Base-by-base conservation (phyloP, 257 asterid genomes). In the Salvia splendens region DNA sequence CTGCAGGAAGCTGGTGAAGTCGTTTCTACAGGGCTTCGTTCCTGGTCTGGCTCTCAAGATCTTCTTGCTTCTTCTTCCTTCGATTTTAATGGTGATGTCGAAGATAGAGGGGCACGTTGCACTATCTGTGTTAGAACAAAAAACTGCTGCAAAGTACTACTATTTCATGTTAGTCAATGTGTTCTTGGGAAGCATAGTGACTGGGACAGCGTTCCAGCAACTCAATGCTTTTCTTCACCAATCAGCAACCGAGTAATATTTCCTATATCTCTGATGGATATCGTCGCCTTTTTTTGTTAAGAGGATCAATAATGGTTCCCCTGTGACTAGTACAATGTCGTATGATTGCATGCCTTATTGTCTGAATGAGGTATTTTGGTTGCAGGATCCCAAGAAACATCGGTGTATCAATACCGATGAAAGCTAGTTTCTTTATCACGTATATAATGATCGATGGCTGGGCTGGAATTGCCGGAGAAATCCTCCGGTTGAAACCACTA, bases 161-260 rank as follows among this genome's bases (percentile, higher is more conserved):
- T 84, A 84, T 70, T 94, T 94, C 81, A 94, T 94, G 96, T 68
- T 91, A 75, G 97, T 91, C 70, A 94, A 91, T 52, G 99, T 94
- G 42, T 94, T 94, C 88, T 79, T 94, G 76, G 99, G 97, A 51
- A 94, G 99, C 79, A 91, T 94, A 78, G 86, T 78, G n/a, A 67
- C 96, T 0, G 99, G 99, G 69, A 94, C 96, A 49, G 99, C 99
- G 47, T 91, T 94, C 78, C 83, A 94, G 93, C 99, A 94, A 76
- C 99, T 94, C 61, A 48, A 85, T 30, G 93, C 99, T 24, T 94
- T 94, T 67, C 95, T 91, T 79, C 89, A 87, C 75, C 89, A 88
- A 79, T 88, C 99, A 8, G 71, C 99, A 59, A 82, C 96, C 17
- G 86, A 88, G 97, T 91, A 83, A 88, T 16, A 65, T 48, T 73